phyloP scores from a whole-genome alignment of 768 basidiomycete genomes.

The Hygrocybe coccinea region DNA sequence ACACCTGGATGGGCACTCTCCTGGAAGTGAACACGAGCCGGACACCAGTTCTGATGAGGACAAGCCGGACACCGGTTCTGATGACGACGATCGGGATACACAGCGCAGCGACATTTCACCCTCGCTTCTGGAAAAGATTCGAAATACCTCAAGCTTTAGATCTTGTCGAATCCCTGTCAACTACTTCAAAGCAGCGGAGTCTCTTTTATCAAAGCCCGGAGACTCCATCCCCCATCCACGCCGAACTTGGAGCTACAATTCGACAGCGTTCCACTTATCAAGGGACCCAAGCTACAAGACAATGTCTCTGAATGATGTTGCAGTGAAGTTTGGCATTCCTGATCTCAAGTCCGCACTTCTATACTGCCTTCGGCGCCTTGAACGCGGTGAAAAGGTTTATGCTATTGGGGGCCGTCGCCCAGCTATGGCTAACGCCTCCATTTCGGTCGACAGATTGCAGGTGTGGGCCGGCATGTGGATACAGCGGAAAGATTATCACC shows the following conservation, averaged over 20 bases:
- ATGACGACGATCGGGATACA: neutral
- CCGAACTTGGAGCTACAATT: slow-evolving; percentile 10
- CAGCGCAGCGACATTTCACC: neutral
- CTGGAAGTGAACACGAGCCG: neutral
- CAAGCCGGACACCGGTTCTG: too few relatives aligned
- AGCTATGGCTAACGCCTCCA: neutral
- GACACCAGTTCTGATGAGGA: too few relatives aligned
- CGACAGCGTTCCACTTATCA: slow-evolving; percentile 23
- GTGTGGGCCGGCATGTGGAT: slow-evolving; percentile 25
- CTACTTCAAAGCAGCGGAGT: slow-evolving; percentile 6
- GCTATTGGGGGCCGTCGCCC: slow-evolving; percentile 8
- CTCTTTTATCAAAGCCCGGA: neutral
- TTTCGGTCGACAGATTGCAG: slow-evolving; percentile 21
- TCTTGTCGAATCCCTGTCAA: slow-evolving; percentile 1
- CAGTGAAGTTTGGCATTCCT: slow-evolving; percentile 18
- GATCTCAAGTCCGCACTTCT: slow-evolving; percentile 25
- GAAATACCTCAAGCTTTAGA: neutral
- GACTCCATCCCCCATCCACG: slow-evolving; percentile 7
- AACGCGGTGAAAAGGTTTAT: neutral
- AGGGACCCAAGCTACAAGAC: slow-evolving; percentile 14
- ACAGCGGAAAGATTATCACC: slow-evolving; percentile 23
- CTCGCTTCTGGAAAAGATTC: neutral
- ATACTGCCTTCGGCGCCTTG: slow-evolving; percentile 14
- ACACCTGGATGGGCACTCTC: neutral
- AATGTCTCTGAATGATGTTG: slow-evolving; percentile 20